A percentile compares a stretch with the other conserved stretches of the same genome.
Evolutionary conservation across 257 asterid genomes (phyloP).

Genomic region (Rhazya stricta): DNA sequence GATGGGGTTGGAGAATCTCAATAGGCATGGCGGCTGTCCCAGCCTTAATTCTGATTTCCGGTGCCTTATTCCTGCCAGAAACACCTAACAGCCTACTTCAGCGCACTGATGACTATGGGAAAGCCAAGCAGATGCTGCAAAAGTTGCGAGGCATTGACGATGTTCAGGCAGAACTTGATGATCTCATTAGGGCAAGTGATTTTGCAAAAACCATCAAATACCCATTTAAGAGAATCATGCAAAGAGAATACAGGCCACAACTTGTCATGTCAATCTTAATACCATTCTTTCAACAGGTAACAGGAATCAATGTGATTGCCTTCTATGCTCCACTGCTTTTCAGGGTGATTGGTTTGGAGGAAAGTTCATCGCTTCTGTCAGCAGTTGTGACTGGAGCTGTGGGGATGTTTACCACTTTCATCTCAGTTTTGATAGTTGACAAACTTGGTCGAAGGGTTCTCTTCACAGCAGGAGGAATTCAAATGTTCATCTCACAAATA

Average conservation of each 20-base stretch:
- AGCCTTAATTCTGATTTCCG: conserved; percentile 16
- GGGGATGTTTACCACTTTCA: not conserved
- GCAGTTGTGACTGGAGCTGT: conserved; percentile 7
- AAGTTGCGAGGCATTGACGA: conserved; percentile 10
- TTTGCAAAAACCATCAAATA: conserved; percentile 11
- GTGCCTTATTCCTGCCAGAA: conserved; percentile 28
- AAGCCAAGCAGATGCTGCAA: conserved; percentile 4
- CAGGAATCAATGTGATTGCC: conserved; percentile 29
- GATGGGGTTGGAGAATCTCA: conserved; percentile 36
- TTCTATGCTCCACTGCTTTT: conserved; percentile 38
- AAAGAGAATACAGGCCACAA: conserved; percentile 28
- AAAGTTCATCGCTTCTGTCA: conserved; percentile 22
- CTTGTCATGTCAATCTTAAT: conserved; percentile 28
- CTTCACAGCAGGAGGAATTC: not conserved
- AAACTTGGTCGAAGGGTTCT: conserved; percentile 1
- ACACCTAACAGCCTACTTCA: conserved; percentile 34
- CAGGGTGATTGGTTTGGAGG: conserved; percentile 25
- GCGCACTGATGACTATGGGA: not conserved
- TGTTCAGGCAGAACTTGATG: conserved; percentile 25
- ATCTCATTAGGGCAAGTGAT: conserved; percentile 24
- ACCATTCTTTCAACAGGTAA: conserved; percentile 32
- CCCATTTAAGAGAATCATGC: conserved; percentile 18
- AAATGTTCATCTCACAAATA: not conserved
- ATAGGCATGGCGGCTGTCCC: conserved; percentile 30
- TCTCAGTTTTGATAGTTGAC: not conserved